Base-by-base conservation (phyloP, 768 basidiomycete genomes). In the Strobilomyces dryophilus region DNA sequence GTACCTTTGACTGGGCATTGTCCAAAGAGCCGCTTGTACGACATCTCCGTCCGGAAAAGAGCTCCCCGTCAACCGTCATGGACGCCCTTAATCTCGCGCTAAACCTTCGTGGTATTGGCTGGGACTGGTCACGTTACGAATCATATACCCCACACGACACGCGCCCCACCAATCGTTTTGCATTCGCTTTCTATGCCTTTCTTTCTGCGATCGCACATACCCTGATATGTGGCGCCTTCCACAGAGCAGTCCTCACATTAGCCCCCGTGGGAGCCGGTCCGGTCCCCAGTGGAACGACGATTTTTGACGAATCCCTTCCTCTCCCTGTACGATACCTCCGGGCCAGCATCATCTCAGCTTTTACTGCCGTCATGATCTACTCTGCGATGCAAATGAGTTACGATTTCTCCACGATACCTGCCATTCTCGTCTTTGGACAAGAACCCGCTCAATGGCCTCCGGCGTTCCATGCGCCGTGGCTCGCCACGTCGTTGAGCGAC, bases 391-490 rank as follows among this genome's bases (percentile, higher is more conserved):
- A 51, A 21, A 45, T 37, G 42, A 4, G 3, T 3, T 51, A 51
- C 27, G 43, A 51, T 15, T 0, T 41, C 6, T 20, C 8, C 11
- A 31, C 42, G 14, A 3, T 45, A 14, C n/a, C 7, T 8, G 42
- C 15, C 35, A 10, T 51, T 5, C 43, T 45, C 18, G 12, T 44
- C 26, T 35, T 51, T 11, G 18, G 50, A 45, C 43, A 51, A 51
- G 50, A 51, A 15, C 50, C 43, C 35, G 43, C 18, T 10, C 44
- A 45, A 31, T 45, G 44, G 44, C 44, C 44, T n/a, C 44, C 44
- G 5, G 29, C 44, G 8, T 51, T 51, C 18, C n/a, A 51, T n/a
- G 42, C 50, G 1, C 50, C 50, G 2, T 51, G 50, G 43, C 43
- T 24, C 11, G 34, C 50, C 3, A 51, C 50, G 0, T 51, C 50